Evolutionary conservation across 2,329 filamentous ascomycete genomes (phyloP).

Genomic region (Dactylonectria macrodidyma): DNA sequence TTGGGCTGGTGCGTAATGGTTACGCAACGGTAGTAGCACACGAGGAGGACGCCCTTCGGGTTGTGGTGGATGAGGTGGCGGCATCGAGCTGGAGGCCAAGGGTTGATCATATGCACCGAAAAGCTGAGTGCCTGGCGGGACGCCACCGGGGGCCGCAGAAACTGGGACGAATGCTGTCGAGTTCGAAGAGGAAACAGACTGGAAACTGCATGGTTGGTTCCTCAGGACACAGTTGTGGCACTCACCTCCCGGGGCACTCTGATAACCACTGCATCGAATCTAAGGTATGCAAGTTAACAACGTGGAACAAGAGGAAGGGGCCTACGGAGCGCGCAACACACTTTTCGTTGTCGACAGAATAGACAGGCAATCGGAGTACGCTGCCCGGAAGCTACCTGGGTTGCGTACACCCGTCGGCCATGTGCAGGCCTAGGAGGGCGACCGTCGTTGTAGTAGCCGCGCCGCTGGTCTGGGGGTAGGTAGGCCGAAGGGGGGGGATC

Average conservation of each 20-base stretch:
- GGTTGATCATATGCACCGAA: slow-evolving; percentile 73
- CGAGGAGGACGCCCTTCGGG: slow-evolving; percentile 35
- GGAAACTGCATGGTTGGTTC: slow-evolving; percentile 74
- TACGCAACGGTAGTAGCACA: slow-evolving; percentile 49
- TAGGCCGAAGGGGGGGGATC: slow-evolving; percentile 55
- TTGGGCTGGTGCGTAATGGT: slow-evolving; percentile 59
- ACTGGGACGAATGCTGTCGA: slow-evolving; percentile 73
- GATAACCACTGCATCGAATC: slow-evolving; percentile 75
- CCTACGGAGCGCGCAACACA: slow-evolving; percentile 45
- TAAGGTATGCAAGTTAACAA: slow-evolving; percentile 45
- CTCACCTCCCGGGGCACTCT: slow-evolving; percentile 71
- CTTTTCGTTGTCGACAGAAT: slow-evolving; percentile 75
- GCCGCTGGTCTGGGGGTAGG: slow-evolving; percentile 57
- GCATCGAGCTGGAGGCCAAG: slow-evolving; percentile 55
- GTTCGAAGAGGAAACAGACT: slow-evolving; percentile 70
- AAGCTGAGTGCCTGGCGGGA: slow-evolving; percentile 69
- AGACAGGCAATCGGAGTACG: slow-evolving; percentile 73
- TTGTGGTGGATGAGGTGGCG: slow-evolving; percentile 41
- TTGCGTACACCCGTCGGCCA: slow-evolving; percentile 55
- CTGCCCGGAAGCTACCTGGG: slow-evolving; percentile 70
- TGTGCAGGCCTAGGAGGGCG: slow-evolving; percentile 50
- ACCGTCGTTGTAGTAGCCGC: slow-evolving; percentile 51
- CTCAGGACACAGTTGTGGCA: slow-evolving; percentile 74
- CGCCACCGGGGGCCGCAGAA: slow-evolving; percentile 69
- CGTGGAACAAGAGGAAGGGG: neutral